These are phyloP conservation scores for Boletus coffeatus DNA, from an alignment of 1,284 basidiomycete species.

Conservation along the genomic window DNA sequence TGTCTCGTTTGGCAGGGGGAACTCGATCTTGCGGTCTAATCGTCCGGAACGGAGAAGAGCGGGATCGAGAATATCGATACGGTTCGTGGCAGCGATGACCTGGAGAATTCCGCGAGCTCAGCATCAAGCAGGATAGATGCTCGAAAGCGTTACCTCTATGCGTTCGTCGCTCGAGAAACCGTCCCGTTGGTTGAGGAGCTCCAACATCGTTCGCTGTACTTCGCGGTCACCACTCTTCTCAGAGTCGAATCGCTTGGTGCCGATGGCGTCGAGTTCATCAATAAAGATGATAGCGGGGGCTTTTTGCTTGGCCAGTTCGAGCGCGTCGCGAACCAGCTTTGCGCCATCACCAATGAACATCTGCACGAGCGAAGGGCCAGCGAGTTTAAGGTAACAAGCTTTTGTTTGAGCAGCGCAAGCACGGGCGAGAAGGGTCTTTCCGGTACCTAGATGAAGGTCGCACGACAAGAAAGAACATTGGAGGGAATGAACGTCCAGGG, in stretches of 20 bases:
- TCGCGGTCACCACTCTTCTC: constrained; percentile 99
- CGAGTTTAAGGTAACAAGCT: constrained; percentile 98
- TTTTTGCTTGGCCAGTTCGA: constrained; percentile 96
- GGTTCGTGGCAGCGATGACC: constrained; percentile 99
- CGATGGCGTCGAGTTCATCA: constrained; percentile 95
- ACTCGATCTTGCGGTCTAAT: constrained; percentile 94
- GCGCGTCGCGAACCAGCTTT: constrained; percentile 94
- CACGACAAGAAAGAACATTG: neutral
- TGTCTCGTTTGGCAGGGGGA: constrained; percentile 90
- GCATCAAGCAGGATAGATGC: constrained; percentile 1
- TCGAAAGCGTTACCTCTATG: constrained; percentile 71
- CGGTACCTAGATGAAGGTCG: constrained; percentile 54
- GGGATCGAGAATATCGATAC: constrained; percentile 98
- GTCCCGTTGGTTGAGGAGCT: constrained; percentile 97
- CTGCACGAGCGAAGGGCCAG: constrained; percentile 96
- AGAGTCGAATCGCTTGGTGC: constrained; percentile 96
- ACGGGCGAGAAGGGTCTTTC: constrained; percentile 96
- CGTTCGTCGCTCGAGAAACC: constrained; percentile 95
- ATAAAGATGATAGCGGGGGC: constrained; percentile 99
- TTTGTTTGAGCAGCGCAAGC: constrained; percentile 98
- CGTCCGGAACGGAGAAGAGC: constrained; percentile 97
- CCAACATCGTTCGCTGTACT: constrained; percentile 99
- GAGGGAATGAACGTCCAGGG: constrained; percentile 52
- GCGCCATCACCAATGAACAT: constrained; percentile 99
- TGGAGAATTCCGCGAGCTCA: constrained; percentile 29